Percentiles rank a stretch among this genome's conserved stretches.
These are phyloP conservation scores for Phytophthora foliorum DNA, from an alignment of 352 stramenopile species.

Conservation along the genomic window DNA sequence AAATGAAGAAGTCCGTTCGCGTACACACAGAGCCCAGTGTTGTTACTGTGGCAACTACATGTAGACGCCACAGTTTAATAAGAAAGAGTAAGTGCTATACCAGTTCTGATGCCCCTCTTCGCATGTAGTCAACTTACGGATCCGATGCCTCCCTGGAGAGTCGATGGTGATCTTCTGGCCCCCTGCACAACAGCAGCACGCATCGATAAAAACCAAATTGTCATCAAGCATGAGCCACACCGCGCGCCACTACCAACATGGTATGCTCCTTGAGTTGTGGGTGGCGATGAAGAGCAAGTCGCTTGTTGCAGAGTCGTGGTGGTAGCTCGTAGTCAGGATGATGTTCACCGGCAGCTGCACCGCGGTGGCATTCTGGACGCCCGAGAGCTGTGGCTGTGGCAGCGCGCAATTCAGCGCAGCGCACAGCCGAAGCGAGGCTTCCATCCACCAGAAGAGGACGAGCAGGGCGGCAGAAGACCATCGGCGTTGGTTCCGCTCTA, in stretches of 20 bases:
- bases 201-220: neutral
- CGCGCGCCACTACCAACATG: constrained; percentile 28
- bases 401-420: constrained; percentile 37
- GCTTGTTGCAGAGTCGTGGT: neutral
- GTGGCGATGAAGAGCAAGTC: constrained; percentile 25
- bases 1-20: constrained; percentile 42
- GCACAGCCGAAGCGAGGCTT: neutral
- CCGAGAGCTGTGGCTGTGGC: constrained; percentile 35
- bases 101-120: neutral
- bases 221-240: neutral
- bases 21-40: constrained; percentile 25
- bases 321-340: constrained; percentile 21
- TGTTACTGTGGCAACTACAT: constrained; percentile 21
- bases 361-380: constrained; percentile 39
- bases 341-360: constrained; percentile 33
- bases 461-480: neutral
- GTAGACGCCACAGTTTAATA: neutral
- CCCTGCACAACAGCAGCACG: constrained; percentile 20
- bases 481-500: neutral
- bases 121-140: constrained; percentile 27
- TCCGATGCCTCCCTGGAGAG: constrained; percentile 35
- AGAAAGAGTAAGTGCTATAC: neutral
- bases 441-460: constrained; percentile 6
- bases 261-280: constrained; percentile 28
- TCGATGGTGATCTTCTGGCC: constrained; percentile 31